phyloP scores from a whole-genome alignment of 768 basidiomycete genomes.

The Ramaria rubella region DNA sequence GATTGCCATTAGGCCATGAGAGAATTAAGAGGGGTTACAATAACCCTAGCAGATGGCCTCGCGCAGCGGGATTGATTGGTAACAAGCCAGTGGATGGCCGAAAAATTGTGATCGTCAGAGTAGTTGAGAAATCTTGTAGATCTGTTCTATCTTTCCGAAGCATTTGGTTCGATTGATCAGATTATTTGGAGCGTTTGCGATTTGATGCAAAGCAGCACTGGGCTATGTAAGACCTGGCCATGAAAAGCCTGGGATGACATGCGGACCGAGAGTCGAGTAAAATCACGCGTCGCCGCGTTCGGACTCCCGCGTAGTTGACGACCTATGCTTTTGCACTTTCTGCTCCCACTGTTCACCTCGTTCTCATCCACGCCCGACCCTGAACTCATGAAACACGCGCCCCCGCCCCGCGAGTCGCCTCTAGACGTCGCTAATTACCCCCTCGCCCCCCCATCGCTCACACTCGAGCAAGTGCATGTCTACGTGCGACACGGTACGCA shows the following conservation, averaged over 20 bases:
- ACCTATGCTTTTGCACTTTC: not conserved
- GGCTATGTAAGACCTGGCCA: no score
- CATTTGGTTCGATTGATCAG: no score
- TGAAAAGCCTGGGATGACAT: no score
- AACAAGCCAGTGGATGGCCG: not conserved
- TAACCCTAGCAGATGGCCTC: not conserved
- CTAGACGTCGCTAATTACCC: conserved; percentile 60
- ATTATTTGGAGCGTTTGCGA: no score
- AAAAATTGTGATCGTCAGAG: no score
- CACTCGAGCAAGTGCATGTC: conserved; percentile 66
- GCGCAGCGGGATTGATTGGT: not conserved
- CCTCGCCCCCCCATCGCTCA: conserved; percentile 44
- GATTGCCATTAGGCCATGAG: conserved; percentile 53
- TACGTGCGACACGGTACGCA: conserved; percentile 68
- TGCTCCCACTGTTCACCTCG: no score
- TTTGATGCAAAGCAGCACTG: no score
- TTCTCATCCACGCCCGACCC: not conserved
- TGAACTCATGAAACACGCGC: not conserved
- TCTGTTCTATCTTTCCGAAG: no score
- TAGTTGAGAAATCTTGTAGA: no score
- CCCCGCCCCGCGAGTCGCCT: conserved; percentile 27
- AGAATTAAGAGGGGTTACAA: not conserved
- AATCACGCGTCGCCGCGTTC: no score
- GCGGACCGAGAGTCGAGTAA: no score
- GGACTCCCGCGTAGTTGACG: no score